Conservation (phyloP, 306 rosid genomes). For the Quercus ilex region DNA sequence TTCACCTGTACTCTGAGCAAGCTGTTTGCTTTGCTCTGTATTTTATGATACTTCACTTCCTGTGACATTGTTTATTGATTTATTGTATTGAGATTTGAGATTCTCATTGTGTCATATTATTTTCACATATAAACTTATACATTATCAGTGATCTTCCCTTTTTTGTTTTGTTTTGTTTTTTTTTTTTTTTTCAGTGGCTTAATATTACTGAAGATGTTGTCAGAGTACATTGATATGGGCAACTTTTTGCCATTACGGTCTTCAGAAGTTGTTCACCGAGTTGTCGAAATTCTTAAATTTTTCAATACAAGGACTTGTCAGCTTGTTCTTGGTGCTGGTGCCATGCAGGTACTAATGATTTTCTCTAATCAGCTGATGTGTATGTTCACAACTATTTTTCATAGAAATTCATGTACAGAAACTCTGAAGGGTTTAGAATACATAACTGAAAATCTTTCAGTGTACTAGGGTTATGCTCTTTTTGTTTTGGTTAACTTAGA, state of each 20-base stretch:
- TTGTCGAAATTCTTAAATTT: constrained; percentile 88
- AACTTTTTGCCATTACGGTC: constrained; percentile 74
- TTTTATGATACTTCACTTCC: neutral
- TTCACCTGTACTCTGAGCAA: neutral
- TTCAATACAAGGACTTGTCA: constrained; percentile 98
- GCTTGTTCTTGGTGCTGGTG: constrained; percentile 99
- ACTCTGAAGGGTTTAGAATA: neutral
- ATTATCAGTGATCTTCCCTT: neutral
- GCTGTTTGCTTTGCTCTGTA: neutral
- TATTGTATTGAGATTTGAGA: neutral
- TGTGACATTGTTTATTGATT: constrained; percentile 19
- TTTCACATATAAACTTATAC: neutral
- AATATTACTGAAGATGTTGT: constrained; percentile 93
- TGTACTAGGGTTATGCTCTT: neutral
- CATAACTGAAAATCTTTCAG: neutral
- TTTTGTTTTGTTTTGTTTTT: neutral
- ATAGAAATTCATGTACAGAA: neutral
- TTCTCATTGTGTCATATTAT: neutral
- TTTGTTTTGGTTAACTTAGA: neutral
- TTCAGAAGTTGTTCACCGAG: constrained; percentile 93
- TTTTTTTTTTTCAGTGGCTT: constrained; percentile 72
- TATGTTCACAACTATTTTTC: neutral
- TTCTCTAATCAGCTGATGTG: neutral
- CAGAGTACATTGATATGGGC: constrained; percentile 92
- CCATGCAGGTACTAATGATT: constrained; percentile 81